Percentiles rank a stretch among this genome's conserved stretches.
phyloP scores from a whole-genome alignment of 2,329 filamentous ascomycete species.

The Aureobasidium sp. region DNA sequence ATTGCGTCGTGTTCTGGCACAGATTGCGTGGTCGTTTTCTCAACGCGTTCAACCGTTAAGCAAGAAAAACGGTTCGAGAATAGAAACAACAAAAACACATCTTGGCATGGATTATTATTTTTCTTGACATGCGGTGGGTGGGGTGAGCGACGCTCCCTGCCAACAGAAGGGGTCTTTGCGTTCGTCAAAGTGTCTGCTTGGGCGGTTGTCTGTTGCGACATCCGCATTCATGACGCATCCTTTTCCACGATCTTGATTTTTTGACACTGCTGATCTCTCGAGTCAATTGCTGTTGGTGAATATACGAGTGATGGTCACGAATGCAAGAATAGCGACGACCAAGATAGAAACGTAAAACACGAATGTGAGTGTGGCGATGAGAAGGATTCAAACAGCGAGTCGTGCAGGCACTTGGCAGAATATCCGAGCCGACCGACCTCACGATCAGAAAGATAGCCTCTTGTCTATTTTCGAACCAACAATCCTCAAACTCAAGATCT shows the following conservation, averaged over 20 bases:
- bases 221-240: conserved; percentile 6
- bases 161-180: too few relatives aligned
- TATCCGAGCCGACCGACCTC: background rate
- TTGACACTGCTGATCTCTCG: background rate
- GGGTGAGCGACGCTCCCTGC: conserved; percentile 1
- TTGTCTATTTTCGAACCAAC: background rate
- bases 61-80: background rate
- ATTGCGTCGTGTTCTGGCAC: background rate
- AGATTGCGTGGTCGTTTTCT: conserved; percentile 9
- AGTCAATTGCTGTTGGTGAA: background rate
- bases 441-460: background rate
- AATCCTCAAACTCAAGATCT: background rate
- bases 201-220: conserved; percentile 10
- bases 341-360: conserved; percentile 5
- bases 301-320: background rate
- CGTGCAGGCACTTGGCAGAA: conserved; percentile 3
- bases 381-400: background rate
- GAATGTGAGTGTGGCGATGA: background rate
- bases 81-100: conserved; percentile 1
- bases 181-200: too few relatives aligned
- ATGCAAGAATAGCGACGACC: background rate
- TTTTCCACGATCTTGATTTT: background rate
- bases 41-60: background rate
- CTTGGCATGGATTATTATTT: background rate
- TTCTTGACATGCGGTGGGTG: background rate